Conservation (phyloP, 805 yeast genomes). For the Starmera caribaea region DNA sequence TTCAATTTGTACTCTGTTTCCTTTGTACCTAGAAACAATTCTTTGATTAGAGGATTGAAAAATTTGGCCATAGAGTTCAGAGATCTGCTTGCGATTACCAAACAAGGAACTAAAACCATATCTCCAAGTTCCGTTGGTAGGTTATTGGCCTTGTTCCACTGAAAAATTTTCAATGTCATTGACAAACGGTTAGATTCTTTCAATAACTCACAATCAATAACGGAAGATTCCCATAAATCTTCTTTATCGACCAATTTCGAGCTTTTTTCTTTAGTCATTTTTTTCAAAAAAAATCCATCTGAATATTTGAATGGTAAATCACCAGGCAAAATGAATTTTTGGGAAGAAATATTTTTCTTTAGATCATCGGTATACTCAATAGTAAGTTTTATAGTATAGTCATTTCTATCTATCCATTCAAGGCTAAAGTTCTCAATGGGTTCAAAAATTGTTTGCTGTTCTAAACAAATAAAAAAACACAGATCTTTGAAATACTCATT, state of each 20-base stretch:
- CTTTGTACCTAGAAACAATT: constrained; percentile 46
- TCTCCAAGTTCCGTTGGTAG: constrained; percentile 35
- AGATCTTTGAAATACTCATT: constrained; percentile 46
- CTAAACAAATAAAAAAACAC: constrained; percentile 52
- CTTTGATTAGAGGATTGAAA: constrained; percentile 40
- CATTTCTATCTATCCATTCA: constrained; percentile 40
- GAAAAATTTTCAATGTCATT: constrained; percentile 40
- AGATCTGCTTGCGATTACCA: constrained; percentile 53
- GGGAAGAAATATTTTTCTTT: constrained; percentile 34
- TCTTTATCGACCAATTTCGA: constrained; percentile 33
- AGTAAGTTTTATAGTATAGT: constrained; percentile 30
- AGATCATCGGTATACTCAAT: constrained; percentile 37
- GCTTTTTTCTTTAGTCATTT: constrained; percentile 15
- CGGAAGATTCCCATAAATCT: constrained; percentile 51
- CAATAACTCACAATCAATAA: constrained; percentile 32
- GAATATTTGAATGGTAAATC: constrained; percentile 49
- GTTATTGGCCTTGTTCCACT: constrained; percentile 42
- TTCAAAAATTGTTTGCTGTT: constrained; percentile 42
- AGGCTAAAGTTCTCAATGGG: constrained; percentile 38
- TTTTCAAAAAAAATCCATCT: constrained; percentile 38
- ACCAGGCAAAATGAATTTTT: constrained; percentile 41
- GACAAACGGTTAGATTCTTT: constrained; percentile 25
- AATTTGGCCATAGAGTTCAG: constrained; percentile 58
- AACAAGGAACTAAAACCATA: constrained; percentile 46
- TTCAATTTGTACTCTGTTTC: too few relatives aligned